Base-by-base conservation (phyloP, 768 basidiomycete species). In the Rhizopogon salebrosus region DNA sequence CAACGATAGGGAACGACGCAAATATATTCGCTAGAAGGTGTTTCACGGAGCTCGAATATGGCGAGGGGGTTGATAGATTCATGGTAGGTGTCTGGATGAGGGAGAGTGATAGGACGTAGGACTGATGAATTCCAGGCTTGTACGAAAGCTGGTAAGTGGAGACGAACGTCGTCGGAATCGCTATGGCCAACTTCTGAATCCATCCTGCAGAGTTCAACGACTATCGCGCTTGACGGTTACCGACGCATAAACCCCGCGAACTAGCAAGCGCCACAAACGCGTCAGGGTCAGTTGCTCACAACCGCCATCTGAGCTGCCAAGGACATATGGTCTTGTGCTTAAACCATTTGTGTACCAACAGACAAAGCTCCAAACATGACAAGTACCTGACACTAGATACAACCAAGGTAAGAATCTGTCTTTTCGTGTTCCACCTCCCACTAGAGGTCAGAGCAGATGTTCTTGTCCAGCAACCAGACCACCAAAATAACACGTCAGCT, bases 401-500 rank as follows among this genome's bases (percentile, higher is more conserved):
- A 27, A 8, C 27, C 27, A 27, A 27, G 5, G n/a, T n/a, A 1
- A 27, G 27, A 27, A 6, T 27, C 6, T 8, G 8, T 4, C 3
- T 27, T 27, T 27, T 27, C 20, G 11, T 40, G 6, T 29, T n/a
- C 27, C 38, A 10, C 18, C 6, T 27, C 8, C 4, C 2, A n/a
- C 13, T 20, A 14, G 5, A 24, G 13, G 57, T 68, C 57, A 79
- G 57, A 83, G 91, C 55, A 84, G 59, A 38, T 78, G 64, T 50
- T 83, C 84, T 61, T 92, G 89, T 2, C 85, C 87, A 23, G 68
- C 66, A 7, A 71, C 88, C 39, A 98, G 71, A 11, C 91, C 92
- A 7, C 95, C 95, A 69, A 87, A 97, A 67, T 97, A 95, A 65
- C 91, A 94, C 1, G 92, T 97, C 49, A 98, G 95, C 95, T 64